Base-by-base conservation (phyloP, 1,284 basidiomycete species). In the Melampsora occidentalis region DNA sequence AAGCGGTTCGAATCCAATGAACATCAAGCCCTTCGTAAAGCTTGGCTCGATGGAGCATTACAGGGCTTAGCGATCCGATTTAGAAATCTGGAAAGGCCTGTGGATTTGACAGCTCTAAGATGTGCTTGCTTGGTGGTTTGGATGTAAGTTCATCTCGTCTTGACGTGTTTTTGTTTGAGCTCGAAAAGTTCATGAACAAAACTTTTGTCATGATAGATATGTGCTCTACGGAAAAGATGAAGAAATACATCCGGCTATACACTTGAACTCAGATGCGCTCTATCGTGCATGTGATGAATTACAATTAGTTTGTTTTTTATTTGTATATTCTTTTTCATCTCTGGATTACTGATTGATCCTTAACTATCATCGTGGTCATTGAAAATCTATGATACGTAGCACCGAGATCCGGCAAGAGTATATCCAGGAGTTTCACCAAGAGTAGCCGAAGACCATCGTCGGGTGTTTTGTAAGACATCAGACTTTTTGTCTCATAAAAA, bases 261-360 rank as follows among this genome's bases (percentile, higher is more conserved):
- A 69, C 33, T 65, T 76, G 35, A 76, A 76, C 48, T 76, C 73
- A 6, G 35, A 35, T 20, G 66, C 67, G 46, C 61, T 76, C 28
- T 76, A 69, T 64, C 66, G 61, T 39, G 73, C 73, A n/a, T 76
- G 73, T 31, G 73, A 76, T 63, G 63, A 76, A 48, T 61, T 76
- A 22, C 66, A 76, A 64, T 35, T 76, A 64, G 73, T 69, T 42
- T 62, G 49, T 7, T 68, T 31, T 39, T 46, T 42, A 10, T 25
- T 71, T 20, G 7, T 39, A 16, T 39, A 10, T 5, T 10, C 9
- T 46, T 46, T 46, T 9, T 0, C 5, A 14, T 46, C 18, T 39
- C 53, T 22, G 1, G 3, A 9, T 67, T 35, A 59, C 42, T 14
- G 16, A 64, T 20, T 31, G 42, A 25, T 59, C 16, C 9, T 22